A percentile compares a stretch with the other conserved stretches of the same genome.
phyloP scores from a whole-genome alignment of 352 stramenopile genomes.

The Phytophthora colocasiae region DNA sequence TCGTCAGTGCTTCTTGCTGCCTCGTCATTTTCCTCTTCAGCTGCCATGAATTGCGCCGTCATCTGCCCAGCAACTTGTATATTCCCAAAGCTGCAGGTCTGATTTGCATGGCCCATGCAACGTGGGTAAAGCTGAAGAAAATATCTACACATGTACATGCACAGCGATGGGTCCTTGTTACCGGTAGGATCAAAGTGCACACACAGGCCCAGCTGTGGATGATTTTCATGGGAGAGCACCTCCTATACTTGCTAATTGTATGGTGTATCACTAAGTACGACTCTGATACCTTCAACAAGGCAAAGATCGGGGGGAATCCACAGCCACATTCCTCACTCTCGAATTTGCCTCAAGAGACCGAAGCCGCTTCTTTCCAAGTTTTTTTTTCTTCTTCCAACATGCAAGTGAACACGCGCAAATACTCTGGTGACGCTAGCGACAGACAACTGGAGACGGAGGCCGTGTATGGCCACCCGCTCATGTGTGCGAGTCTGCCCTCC shows the following conservation, averaged over 20 bases:
- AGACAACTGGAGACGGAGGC: constrained; percentile 54
- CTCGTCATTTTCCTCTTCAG: constrained; percentile 14
- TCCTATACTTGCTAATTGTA: constrained; percentile 18
- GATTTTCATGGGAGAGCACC: background rate
- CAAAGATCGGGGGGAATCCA: constrained; percentile 26
- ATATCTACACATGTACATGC: background rate
- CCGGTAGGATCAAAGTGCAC: constrained; percentile 15
- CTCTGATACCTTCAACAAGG: constrained; percentile 15
- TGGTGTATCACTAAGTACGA: constrained; percentile 21
- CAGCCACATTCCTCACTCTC: constrained; percentile 25
- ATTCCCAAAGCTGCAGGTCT: too few relatives aligned
- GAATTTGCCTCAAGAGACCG: constrained; percentile 31
- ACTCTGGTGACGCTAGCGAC: constrained; percentile 36
- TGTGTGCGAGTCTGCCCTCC: constrained; percentile 68
- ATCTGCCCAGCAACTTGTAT: constrained; percentile 2
- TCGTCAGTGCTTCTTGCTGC: background rate
- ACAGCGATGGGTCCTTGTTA: too few relatives aligned
- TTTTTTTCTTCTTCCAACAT: constrained; percentile 19
- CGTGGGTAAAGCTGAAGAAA: constrained; percentile 1
- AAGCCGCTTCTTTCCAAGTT: background rate
- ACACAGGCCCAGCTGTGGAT: constrained; percentile 5
- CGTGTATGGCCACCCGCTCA: constrained; percentile 86
- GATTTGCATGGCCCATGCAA: background rate
- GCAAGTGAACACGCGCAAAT: constrained; percentile 52
- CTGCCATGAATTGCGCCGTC: constrained; percentile 4